phyloP scores from a whole-genome alignment of 176 grass and related monocot species.

The Pharus latifolius region DNA sequence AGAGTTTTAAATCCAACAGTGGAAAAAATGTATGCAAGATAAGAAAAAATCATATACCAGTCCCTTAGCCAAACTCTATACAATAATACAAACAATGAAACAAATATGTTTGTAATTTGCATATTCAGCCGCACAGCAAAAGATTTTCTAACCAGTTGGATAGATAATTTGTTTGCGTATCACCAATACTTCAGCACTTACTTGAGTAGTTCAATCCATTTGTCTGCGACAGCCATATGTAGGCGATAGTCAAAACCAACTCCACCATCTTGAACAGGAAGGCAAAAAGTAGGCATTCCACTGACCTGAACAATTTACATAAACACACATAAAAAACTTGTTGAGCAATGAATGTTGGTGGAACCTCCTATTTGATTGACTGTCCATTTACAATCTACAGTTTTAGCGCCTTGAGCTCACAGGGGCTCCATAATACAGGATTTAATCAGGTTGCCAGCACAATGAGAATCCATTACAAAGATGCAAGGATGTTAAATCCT shows the following conservation, averaged over 20 bases:
- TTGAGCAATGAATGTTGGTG: neutral
- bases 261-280: conserved; percentile 87
- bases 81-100: too few relatives aligned
- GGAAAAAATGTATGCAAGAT: too few relatives aligned
- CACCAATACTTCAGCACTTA: conserved; percentile 26
- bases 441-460: neutral
- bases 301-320: conserved; percentile 57
- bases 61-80: too few relatives aligned
- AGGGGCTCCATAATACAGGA: neutral
- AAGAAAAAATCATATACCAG: too few relatives aligned
- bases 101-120: neutral
- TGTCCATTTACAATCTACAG: neutral
- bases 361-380: neutral
- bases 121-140: neutral
- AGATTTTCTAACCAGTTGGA: neutral
- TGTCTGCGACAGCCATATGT: conserved; percentile 88
- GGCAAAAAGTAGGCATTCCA: conserved; percentile 89
- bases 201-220: conserved; percentile 98
- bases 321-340: neutral
- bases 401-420: neutral
- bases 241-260: conserved; percentile 93
- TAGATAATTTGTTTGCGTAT: neutral
- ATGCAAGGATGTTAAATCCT: neutral
- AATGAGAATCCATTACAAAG: neutral
- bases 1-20: too few relatives aligned